phyloP scores from a whole-genome alignment of 768 basidiomycete genomes.

The Pulveroboletus sp. region DNA sequence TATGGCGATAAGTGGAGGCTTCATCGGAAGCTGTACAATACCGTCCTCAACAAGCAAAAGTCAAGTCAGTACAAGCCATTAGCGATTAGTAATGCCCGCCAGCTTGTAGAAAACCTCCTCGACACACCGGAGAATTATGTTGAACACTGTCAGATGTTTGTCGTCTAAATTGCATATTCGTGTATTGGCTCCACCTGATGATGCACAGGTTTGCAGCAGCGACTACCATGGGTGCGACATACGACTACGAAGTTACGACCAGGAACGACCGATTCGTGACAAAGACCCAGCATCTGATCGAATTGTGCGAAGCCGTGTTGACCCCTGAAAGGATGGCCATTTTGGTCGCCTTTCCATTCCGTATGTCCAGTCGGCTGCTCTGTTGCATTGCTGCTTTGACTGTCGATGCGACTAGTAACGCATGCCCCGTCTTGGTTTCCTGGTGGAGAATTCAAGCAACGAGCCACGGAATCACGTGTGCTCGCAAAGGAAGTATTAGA shows the following conservation, averaged over 20 bases:
- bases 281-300: constrained; percentile 9
- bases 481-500: constrained; percentile 22
- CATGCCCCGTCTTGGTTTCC: constrained; percentile 33
- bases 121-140: constrained; percentile 11
- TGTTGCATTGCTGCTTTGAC: not conserved
- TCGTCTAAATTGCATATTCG: constrained; percentile 5
- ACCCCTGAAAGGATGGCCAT: constrained; percentile 22
- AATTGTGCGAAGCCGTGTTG: constrained; percentile 10
- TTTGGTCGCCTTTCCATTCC: constrained; percentile 21
- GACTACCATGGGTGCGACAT: constrained; percentile 21
- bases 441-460: constrained; percentile 25
- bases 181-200: not conserved
- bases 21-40: constrained; percentile 28
- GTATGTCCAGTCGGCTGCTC: constrained; percentile 11
- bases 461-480: constrained; percentile 13
- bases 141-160: constrained; percentile 19
- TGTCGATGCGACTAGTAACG: constrained; percentile 7
- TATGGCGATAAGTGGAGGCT: constrained; percentile 29
- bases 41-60: constrained; percentile 15
- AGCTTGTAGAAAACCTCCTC: constrained; percentile 23
- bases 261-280: constrained; percentile 26
- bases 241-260: constrained; percentile 24
- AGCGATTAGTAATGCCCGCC: constrained; percentile 16
- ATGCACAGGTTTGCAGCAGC: constrained; percentile 19
- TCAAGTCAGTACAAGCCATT: constrained; percentile 10